Conservation (phyloP, 352 stramenopile species). For the Pythium oligandrum region DNA sequence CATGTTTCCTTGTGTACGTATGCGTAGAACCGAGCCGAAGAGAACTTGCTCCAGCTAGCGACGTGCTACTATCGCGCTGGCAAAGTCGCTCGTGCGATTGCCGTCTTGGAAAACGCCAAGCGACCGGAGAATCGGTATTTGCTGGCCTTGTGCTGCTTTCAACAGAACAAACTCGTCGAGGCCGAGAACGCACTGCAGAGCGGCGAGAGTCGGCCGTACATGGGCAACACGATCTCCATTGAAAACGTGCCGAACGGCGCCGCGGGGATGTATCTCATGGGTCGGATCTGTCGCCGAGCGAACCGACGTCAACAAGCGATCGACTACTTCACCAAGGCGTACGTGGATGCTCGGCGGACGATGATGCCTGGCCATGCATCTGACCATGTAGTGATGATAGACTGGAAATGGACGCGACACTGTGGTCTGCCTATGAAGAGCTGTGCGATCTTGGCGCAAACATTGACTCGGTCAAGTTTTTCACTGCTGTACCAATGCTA, state of each 20-base stretch:
- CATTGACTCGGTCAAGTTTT: conserved; percentile 59
- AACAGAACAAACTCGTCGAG: conserved; percentile 66
- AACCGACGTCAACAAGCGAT: conserved; percentile 89
- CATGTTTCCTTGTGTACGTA: too few relatives aligned
- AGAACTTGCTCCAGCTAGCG: conserved; percentile 51
- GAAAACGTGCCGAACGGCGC: conserved; percentile 80
- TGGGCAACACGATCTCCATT: conserved; percentile 18
- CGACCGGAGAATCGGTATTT: conserved; percentile 57
- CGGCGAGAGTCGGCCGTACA: conserved; percentile 18
- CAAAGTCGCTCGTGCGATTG: conserved; percentile 39
- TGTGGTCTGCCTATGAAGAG: conserved; percentile 92
- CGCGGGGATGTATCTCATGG: conserved; percentile 90
- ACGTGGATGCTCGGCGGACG: conserved; percentile 5
- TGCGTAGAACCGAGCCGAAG: conserved; percentile 44
- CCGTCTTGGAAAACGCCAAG: conserved; percentile 42
- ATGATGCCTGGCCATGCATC: not conserved
- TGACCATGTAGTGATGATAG: conserved; percentile 28
- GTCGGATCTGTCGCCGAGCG: conserved; percentile 84
- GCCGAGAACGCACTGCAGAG: conserved; percentile 90
- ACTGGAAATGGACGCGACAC: conserved; percentile 86
- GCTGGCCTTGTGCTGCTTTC: conserved; percentile 67
- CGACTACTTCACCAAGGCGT: conserved; percentile 88
- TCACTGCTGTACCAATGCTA: conserved; percentile 28
- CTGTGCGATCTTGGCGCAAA: conserved; percentile 90
- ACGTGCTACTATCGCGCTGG: conserved; percentile 67